Conservation (phyloP, 1,139 yeast genomes). For the Taiozyma sp. region DNA sequence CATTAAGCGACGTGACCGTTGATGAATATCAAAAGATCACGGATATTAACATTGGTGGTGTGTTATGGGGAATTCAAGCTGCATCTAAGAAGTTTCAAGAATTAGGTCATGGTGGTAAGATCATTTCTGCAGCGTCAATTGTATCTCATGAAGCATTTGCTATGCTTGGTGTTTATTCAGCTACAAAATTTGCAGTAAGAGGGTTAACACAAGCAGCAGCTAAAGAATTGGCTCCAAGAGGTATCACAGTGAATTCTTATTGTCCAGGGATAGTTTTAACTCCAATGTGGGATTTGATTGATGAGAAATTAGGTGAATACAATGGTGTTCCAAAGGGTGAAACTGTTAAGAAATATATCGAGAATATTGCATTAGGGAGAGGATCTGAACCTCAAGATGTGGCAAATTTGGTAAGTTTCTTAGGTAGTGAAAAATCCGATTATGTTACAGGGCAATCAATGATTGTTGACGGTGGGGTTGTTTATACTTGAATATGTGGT, state of each 20-base stretch:
- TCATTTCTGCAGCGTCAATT: slow-evolving; percentile 28
- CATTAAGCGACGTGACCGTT: slow-evolving; percentile 23
- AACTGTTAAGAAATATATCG: slow-evolving; percentile 17
- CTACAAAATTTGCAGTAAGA: slow-evolving; percentile 28
- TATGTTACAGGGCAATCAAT: slow-evolving; percentile 38
- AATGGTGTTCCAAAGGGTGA: slow-evolving; percentile 20
- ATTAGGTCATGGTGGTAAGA: slow-evolving; percentile 25
- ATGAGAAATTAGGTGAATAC: too few relatives aligned
- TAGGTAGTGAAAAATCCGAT: slow-evolving; percentile 35
- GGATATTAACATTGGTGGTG: slow-evolving; percentile 27
- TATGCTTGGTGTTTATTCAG: slow-evolving; percentile 23
- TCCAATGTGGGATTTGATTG: too few relatives aligned
- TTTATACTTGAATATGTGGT: slow-evolving; percentile 1
- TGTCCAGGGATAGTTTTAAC: slow-evolving; percentile 26
- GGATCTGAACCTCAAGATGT: slow-evolving; percentile 25
- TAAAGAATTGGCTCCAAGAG: slow-evolving; percentile 24
- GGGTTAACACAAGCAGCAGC: slow-evolving; percentile 29
- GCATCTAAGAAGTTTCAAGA: slow-evolving; percentile 26
- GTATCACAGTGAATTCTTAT: slow-evolving; percentile 25
- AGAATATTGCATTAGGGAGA: slow-evolving; percentile 23
- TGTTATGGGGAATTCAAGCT: slow-evolving; percentile 27
- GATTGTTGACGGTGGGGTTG: slow-evolving; percentile 37
- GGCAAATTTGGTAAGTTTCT: slow-evolving; percentile 26
- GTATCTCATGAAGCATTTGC: slow-evolving; percentile 23
- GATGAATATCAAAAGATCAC: slow-evolving; percentile 19